Conservation (phyloP, 345 rosid genomes). For the Trapa bicornis region DNA sequence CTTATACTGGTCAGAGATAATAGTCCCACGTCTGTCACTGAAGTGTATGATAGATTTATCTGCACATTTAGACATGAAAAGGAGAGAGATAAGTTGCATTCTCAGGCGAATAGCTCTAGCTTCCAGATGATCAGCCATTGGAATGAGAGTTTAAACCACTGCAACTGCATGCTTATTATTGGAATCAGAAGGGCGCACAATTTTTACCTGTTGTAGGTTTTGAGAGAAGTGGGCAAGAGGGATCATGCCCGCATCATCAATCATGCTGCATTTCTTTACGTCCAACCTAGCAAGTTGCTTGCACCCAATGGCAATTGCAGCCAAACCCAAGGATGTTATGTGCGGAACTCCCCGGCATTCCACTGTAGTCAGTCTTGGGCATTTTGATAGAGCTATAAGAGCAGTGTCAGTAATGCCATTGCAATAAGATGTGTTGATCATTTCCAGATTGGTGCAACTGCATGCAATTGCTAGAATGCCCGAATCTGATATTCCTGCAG, state of each 20-base stretch:
- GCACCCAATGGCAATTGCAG: conserved; percentile 53
- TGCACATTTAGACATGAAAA: conserved; percentile 13
- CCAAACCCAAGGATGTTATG: conserved; percentile 51
- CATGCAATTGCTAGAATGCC: too few relatives aligned
- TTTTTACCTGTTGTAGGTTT: conserved; percentile 46
- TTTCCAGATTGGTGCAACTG: too few relatives aligned
- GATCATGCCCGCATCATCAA: conserved; percentile 56
- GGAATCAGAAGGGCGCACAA: not conserved
- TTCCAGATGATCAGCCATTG: too few relatives aligned
- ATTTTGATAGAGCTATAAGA: conserved; percentile 37
- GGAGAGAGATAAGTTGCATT: not conserved
- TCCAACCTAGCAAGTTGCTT: conserved; percentile 51
- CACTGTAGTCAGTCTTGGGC: conserved; percentile 30
- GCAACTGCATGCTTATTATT: not conserved
- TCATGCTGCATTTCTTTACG: conserved; percentile 47
- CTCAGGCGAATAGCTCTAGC: not conserved
- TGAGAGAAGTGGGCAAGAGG: conserved; percentile 57
- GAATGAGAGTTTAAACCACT: not conserved
- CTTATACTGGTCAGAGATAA: conserved; percentile 51
- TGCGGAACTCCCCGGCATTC: conserved; percentile 60
- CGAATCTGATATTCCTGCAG: conserved; percentile 36
- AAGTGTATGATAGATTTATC: conserved; percentile 51
- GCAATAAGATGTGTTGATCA: too few relatives aligned
- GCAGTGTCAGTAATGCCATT: conserved; percentile 18
- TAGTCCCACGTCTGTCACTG: conserved; percentile 47